Conservation (phyloP, 164 flowering plant species). For the Stephania japonica region DNA sequence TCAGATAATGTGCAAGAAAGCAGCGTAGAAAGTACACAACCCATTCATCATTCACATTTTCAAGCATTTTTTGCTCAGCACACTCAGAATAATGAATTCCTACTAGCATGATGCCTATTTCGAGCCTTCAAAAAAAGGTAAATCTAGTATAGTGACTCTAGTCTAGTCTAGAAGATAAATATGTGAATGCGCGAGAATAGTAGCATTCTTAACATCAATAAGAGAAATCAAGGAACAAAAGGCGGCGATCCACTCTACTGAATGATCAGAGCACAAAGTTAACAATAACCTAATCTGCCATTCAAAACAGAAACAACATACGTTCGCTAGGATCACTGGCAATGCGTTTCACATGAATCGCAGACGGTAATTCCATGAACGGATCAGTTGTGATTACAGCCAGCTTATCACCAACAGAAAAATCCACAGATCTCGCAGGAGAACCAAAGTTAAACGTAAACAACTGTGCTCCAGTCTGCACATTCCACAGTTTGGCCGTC, state of each 20-base stretch:
- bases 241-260: neutral
- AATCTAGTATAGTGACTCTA: too few species aligned
- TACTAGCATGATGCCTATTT: neutral
- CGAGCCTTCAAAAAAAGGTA: neutral
- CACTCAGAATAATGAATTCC: neutral
- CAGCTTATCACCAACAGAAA: slow-evolving; percentile 72
- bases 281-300: neutral
- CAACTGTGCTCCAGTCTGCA: slow-evolving; percentile 53
- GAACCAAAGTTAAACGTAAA: slow-evolving; percentile 62
- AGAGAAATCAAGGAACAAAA: neutral
- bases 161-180: neutral
- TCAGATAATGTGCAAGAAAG: neutral
- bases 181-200: neutral
- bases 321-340: slow-evolving; percentile 62
- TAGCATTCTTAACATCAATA: neutral
- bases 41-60: neutral
- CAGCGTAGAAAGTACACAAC: neutral
- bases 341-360: slow-evolving; percentile 80
- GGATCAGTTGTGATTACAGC: slow-evolving; percentile 89
- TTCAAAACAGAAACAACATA: slow-evolving; percentile 20
- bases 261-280: too few species aligned
- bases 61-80: neutral
- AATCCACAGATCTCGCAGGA: slow-evolving; percentile 79
- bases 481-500: slow-evolving; percentile 80
- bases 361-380: slow-evolving; percentile 72